Evolutionary conservation across 768 basidiomycete species (phyloP), one percentile per base, ranked within the genome.

Genomic region (Russula vinacea): DNA sequence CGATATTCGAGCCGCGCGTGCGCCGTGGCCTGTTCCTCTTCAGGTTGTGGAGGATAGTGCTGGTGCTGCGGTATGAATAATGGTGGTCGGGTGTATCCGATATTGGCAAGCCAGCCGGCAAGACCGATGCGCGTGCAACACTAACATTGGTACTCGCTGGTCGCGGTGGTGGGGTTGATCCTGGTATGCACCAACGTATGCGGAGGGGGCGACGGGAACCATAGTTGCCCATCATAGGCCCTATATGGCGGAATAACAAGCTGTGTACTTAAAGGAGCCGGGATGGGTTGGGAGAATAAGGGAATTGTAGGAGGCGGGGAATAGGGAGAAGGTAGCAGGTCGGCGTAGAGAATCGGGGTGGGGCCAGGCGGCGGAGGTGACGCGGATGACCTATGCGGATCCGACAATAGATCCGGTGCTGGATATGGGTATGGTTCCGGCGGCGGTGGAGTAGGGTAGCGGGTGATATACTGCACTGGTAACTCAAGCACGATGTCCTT

Each of bases 401-500:
- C 45, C 4, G 44, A 29, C 29, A 53, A 58, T 19, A n/a, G 6
- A 17, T 59, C 53, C 24, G 58, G 58, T 17, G 63, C 44, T 2
- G 61, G 56, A 44, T 54, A 61, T 13, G 52, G 56, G 45, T 65
- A 59, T 22, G 65, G 67, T 29, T 66, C 68, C 19, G 64, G 67
- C 17, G 71, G 72, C 42, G 73, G 67, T 22, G 76, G 73, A n/a
- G 83, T 10, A 85, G 69, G 7, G 85, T 83, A 19, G 76, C 73
- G 88, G 86, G 71, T 91, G 88, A 26, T 84, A 77, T 24, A 90
- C 78, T 26, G 78, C 0, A 90, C 79, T 11, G 88, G 89, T 11
- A 93, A 75, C 53, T 83, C 79, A 0, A 92, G 73, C 33, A 81
- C 69, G 29, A 90, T 80, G 71, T 92, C 89, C 73, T 89, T 90